phyloP scores from a whole-genome alignment of 495 filamentous ascomycete genomes.

The Patellaria atrata region DNA sequence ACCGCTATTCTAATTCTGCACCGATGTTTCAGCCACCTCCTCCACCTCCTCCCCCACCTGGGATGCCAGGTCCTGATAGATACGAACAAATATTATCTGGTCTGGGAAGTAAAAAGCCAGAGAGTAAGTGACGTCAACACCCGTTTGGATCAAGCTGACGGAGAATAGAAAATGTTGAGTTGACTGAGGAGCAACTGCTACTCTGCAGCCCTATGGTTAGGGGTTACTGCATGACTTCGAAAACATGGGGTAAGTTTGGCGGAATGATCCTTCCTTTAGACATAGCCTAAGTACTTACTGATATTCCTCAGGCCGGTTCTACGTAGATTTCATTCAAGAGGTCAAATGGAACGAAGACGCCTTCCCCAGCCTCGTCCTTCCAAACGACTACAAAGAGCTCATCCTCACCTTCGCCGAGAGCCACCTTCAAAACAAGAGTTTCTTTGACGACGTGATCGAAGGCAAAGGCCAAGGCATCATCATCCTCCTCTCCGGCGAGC shows the following conservation, averaged over 20 bases:
- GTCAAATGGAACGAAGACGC: constrained; percentile 28
- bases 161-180: no score
- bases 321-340: constrained; percentile 26
- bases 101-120: no score
- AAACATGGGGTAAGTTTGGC: constrained; percentile 15
- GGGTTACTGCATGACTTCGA: constrained; percentile 28
- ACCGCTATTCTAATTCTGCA: no score
- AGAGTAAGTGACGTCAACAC: no score
- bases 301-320: no score
- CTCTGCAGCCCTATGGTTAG: constrained; percentile 21
- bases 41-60: constrained; percentile 3
- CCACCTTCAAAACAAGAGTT: constrained; percentile 27
- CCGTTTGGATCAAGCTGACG: no score
- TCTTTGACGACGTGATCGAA: constrained; percentile 38
- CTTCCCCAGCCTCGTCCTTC: constrained; percentile 33
- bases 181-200: constrained; percentile 21
- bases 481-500: constrained; percentile 22
- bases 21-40: constrained; percentile 2
- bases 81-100: no score
- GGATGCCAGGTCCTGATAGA: neutral
- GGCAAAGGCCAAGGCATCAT: constrained; percentile 29
- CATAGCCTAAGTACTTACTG: constrained; percentile 30
- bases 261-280: no score
- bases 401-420: constrained; percentile 36
- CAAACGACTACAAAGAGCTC: constrained; percentile 30